Evolutionary conservation across 164 flowering plant genomes (phyloP).

Genomic region (Tetracentron sinense): DNA sequence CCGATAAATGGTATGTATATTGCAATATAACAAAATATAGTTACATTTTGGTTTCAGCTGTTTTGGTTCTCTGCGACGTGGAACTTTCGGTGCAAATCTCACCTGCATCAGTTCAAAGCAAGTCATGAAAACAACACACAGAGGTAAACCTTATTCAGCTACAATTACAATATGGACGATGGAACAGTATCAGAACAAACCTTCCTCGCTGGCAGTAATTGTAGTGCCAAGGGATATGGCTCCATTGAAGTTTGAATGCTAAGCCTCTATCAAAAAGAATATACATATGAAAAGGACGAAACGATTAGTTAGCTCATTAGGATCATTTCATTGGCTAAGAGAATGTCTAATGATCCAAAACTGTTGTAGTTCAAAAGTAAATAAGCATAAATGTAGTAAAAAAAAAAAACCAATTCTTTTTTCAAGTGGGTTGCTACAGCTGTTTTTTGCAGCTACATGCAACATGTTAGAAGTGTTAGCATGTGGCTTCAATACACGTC

Average conservation of each 20-base stretch:
- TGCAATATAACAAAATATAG: background rate
- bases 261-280: too few relatives aligned
- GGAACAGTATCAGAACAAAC: constrained; percentile 3
- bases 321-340: background rate
- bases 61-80: constrained; percentile 32
- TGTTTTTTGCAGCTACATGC: too few relatives aligned
- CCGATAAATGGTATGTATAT: background rate
- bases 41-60: constrained; percentile 50
- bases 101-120: constrained; percentile 29
- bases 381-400: too few relatives aligned
- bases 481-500: too few relatives aligned
- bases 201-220: constrained; percentile 19
- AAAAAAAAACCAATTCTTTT: too few relatives aligned
- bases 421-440: too few relatives aligned
- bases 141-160: background rate
- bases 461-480: too few relatives aligned
- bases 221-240: constrained; percentile 6
- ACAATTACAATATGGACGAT: background rate
- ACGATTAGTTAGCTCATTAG: background rate
- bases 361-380: too few relatives aligned
- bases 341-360: too few relatives aligned
- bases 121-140: constrained; percentile 1
- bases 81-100: constrained; percentile 54
- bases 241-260: constrained; percentile 18
- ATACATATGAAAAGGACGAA: background rate